Percentiles rank a stretch among this genome's conserved stretches.
phyloP scores from a whole-genome alignment of 225 moss, liverwort and hornwort genomes.

The Sphagnum tenellum region DNA sequence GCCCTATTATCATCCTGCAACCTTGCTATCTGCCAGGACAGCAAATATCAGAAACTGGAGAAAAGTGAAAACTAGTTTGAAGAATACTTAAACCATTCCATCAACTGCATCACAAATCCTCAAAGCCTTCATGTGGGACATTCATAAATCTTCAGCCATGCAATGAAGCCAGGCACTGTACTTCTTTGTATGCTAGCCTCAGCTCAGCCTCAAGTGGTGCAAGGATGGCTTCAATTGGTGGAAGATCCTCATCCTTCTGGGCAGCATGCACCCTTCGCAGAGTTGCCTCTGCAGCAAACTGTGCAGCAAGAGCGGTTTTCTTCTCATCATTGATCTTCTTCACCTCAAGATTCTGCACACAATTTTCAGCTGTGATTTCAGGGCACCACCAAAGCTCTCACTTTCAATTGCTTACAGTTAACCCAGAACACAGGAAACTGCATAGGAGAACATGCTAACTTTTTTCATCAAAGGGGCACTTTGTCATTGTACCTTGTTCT shows the following conservation, averaged over 20 bases:
- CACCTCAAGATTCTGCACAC: conserved; percentile 15
- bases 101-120: too few species aligned
- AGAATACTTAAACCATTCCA: too few species aligned
- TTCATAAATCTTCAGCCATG: too few species aligned
- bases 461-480: not conserved
- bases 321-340: conserved; percentile 17
- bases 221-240: conserved; percentile 15
- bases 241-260: conserved; percentile 20
- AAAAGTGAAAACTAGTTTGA: too few species aligned
- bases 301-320: conserved; percentile 15
- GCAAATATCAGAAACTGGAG: too few species aligned
- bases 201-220: conserved; percentile 18
- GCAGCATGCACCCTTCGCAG: conserved; percentile 18
- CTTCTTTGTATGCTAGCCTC: conserved; percentile 10
- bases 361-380: too few species aligned
- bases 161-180: not conserved
- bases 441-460: not conserved
- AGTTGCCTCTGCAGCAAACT: conserved; percentile 21
- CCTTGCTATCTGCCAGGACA: conserved; percentile 12
- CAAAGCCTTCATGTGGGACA: too few species aligned
- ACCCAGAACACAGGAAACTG: not conserved
- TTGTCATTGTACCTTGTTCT: conserved; percentile 5
- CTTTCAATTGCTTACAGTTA: too few species aligned
- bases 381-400: not conserved
- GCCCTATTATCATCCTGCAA: conserved; percentile 15